Percentiles rank a stretch among this genome's conserved stretches.
Conservation (phyloP, 306 rosid species). For the Prunus dulcis region DNA sequence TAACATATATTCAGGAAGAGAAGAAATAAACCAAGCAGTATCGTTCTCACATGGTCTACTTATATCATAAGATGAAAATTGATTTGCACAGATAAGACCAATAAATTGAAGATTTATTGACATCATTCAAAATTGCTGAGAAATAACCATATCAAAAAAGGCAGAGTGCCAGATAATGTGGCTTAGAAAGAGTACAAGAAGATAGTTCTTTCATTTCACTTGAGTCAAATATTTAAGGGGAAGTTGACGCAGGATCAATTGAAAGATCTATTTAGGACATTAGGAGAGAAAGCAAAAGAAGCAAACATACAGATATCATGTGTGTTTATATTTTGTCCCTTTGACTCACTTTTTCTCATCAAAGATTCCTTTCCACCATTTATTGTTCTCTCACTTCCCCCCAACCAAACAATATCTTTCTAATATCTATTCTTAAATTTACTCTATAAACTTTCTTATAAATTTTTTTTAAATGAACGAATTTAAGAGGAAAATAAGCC, state of each 20-base stretch:
- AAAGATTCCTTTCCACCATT: background rate
- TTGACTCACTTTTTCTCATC: too few relatives aligned
- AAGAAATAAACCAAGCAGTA: background rate
- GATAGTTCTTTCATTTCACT: background rate
- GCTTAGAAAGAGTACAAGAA: background rate
- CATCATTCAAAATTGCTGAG: background rate
- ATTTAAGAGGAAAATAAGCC: too few relatives aligned
- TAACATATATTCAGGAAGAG: background rate
- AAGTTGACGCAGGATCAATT: too few relatives aligned
- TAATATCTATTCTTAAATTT: too few relatives aligned
- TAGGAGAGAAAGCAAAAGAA: background rate
- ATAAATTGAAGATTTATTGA: background rate
- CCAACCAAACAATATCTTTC: too few relatives aligned
- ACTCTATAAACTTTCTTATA: too few relatives aligned
- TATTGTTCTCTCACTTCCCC: too few relatives aligned
- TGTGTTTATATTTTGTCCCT: too few relatives aligned
- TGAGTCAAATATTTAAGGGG: too few relatives aligned
- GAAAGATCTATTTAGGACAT: background rate
- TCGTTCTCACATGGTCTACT: background rate
- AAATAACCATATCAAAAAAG: background rate
- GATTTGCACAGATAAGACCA: background rate
- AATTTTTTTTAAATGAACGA: too few relatives aligned
- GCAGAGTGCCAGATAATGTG: background rate
- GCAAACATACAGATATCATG: background rate
- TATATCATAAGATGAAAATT: background rate